Conservation (phyloP, 345 rosid species). For the Odontarrhena argentea region DNA sequence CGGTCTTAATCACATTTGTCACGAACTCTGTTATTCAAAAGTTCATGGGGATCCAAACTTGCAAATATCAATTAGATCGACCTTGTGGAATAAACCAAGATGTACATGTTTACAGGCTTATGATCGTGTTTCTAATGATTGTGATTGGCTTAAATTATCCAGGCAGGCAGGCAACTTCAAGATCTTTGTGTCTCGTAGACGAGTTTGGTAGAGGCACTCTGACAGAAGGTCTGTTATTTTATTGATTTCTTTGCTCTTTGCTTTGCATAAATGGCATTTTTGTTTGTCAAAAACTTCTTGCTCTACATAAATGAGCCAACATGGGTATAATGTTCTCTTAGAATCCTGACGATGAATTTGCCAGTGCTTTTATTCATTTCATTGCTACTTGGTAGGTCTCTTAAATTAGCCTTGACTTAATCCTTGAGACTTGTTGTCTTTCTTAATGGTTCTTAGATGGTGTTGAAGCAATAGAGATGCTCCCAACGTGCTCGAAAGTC, state of each 20-base stretch:
- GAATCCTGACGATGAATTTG: too few relatives aligned
- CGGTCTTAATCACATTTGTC: neutral
- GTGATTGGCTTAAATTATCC: slow-evolving; percentile 28
- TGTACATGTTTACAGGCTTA: neutral
- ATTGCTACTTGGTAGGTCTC: too few relatives aligned
- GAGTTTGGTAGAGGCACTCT: slow-evolving; percentile 99
- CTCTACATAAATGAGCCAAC: neutral
- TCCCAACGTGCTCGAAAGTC: too few relatives aligned
- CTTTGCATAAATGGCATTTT: neutral
- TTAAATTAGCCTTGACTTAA: too few relatives aligned
- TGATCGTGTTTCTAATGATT: slow-evolving; percentile 18
- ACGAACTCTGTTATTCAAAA: slow-evolving; percentile 5
- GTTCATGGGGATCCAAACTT: slow-evolving; percentile 11
- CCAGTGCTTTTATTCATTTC: too few relatives aligned
- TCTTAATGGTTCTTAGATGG: too few relatives aligned
- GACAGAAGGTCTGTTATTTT: slow-evolving; percentile 71
- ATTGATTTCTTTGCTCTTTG: neutral
- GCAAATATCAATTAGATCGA: slow-evolving; percentile 14
- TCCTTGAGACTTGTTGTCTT: too few relatives aligned
- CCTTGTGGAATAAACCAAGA: slow-evolving; percentile 14
- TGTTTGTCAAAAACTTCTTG: slow-evolving; percentile 3
- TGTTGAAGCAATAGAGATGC: too few relatives aligned
- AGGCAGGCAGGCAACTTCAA: slow-evolving; percentile 98
- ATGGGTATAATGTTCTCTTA: too few relatives aligned
- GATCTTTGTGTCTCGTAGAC: slow-evolving; percentile 85